These are phyloP conservation scores for Lippia alba DNA, from an alignment of 305 asterid species.

Conservation along the genomic window DNA sequence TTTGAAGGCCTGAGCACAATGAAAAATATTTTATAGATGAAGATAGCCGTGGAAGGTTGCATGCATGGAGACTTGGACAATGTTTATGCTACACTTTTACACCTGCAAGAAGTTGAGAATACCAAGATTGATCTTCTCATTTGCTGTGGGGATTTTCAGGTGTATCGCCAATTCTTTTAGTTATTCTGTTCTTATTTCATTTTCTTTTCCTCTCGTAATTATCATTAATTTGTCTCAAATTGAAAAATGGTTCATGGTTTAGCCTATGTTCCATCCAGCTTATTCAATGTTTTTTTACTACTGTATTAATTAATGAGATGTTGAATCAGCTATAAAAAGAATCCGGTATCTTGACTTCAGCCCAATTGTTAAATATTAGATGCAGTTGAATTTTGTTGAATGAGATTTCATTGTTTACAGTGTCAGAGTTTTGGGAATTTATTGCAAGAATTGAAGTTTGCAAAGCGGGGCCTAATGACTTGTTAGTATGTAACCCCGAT, in stretches of 20 bases:
- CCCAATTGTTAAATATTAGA: neutral
- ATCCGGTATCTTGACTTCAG: too few relatives aligned
- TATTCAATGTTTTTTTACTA: constrained; percentile 2
- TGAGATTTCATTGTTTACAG: too few relatives aligned
- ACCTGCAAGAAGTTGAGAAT: constrained; percentile 77
- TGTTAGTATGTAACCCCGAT: too few relatives aligned
- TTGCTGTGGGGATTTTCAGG: constrained; percentile 99
- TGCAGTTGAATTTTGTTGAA: neutral
- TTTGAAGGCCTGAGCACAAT: neutral
- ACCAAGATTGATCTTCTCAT: constrained; percentile 84
- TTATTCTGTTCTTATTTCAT: too few relatives aligned
- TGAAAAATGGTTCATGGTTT: neutral
- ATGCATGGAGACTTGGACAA: constrained; percentile 95
- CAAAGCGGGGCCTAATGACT: too few relatives aligned
- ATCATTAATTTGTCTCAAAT: constrained; percentile 1
- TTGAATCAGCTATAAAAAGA: neutral
- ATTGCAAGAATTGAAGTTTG: too few relatives aligned
- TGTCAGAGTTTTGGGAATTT: too few relatives aligned
- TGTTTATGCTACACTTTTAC: constrained; percentile 77
- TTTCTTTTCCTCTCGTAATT: neutral
- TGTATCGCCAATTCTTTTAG: constrained; percentile 21
- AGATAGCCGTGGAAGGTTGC: constrained; percentile 95
- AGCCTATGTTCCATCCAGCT: neutral
- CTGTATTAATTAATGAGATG: constrained; percentile 2
- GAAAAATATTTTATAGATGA: constrained; percentile 58